phyloP scores from a whole-genome alignment of 768 basidiomycete species.

The Amanita pallidorosea region DNA sequence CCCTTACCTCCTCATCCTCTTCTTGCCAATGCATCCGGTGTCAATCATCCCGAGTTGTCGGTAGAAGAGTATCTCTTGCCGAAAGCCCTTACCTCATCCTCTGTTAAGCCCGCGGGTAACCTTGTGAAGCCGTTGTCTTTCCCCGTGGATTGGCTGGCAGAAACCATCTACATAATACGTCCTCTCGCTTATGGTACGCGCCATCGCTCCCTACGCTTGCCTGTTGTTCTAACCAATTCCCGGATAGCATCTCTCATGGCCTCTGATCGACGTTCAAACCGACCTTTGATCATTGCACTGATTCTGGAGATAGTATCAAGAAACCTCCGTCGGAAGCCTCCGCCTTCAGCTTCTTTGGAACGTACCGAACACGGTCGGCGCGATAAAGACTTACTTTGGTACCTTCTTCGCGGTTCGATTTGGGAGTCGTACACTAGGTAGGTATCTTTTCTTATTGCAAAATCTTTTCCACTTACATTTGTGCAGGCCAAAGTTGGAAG shows the following conservation, averaged over 20 bases:
- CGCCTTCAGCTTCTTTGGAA: conserved; percentile 53
- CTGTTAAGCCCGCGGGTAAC: conserved; percentile 61
- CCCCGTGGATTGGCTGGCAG: conserved; percentile 66
- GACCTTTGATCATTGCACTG: conserved; percentile 55
- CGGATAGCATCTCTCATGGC: conserved; percentile 29
- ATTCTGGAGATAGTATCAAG: conserved; percentile 66
- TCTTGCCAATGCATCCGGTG: conserved; percentile 16
- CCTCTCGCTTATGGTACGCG: conserved; percentile 68
- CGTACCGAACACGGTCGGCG: conserved; percentile 71
- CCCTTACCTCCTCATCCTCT: conserved; percentile 57
- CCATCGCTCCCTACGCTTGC: background rate
- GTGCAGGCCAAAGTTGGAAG: conserved; percentile 68
- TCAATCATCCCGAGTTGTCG: conserved; percentile 29
- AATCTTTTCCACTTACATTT: conserved; percentile 4
- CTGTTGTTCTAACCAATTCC: conserved; percentile 7
- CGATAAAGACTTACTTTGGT: conserved; percentile 77
- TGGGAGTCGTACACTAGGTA: conserved; percentile 76
- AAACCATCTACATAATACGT: conserved; percentile 58
- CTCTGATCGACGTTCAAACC: conserved; percentile 39
- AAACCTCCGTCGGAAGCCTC: conserved; percentile 57
- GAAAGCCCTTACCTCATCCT: conserved; percentile 64
- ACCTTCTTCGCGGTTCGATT: conserved; percentile 75
- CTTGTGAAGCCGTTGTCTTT: conserved; percentile 52
- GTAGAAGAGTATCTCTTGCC: conserved; percentile 78
- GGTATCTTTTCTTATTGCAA: conserved; percentile 1